Evolutionary conservation across 768 basidiomycete genomes (phyloP), one percentile per base, ranked within the genome.

Genomic region (Exsudoporus frostii): DNA sequence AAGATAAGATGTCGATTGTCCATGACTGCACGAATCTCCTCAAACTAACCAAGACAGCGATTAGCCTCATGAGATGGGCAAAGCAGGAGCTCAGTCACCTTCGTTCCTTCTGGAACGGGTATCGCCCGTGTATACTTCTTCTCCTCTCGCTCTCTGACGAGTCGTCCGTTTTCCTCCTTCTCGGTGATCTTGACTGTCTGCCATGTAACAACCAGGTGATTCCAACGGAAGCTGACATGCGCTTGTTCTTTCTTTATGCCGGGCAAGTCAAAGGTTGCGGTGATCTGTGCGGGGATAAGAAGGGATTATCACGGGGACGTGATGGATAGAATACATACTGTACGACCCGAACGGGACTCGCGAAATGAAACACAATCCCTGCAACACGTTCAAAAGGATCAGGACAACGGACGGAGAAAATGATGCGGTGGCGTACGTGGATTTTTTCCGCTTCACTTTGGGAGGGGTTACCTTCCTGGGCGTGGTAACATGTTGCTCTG

Each of bases 61-160:
- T 51, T 29, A 50, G 25, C 6, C 20, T 11, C 57, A 25, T 14
- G 45, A 29, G 37, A 45, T 2, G 27, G 30, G 17, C 13, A 33
- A 43, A 40, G n/a, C 10, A 41, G 29, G 41, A 48, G 32, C 10
- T 34, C 11, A 63, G 80, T 67, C 59, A 85, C 86, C 66, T 77
- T 82, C 20, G 88, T 88, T 41, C 85, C 88, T 53, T 88, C 85
- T 13, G 88, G 85, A 15, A 90, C 69, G 10, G 88, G 86, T 36
- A 88, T 76, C 24, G 83, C 84, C 55, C 88, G 78, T 55, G 82
- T 82, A 59, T 80, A 82, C 59, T 80, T 79, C 62, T 77, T 82
- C 66, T 86, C 81, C 48, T 81, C 74, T 49, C 81, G 73, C 59
- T 90, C 87, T 51, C 85, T 75, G 29, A 86, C 73, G n/a, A 83